Percentiles rank a stretch among this genome's conserved stretches.
Conservation (phyloP, 2,329 filamentous ascomycete species). For the Alternaria sp. region DNA sequence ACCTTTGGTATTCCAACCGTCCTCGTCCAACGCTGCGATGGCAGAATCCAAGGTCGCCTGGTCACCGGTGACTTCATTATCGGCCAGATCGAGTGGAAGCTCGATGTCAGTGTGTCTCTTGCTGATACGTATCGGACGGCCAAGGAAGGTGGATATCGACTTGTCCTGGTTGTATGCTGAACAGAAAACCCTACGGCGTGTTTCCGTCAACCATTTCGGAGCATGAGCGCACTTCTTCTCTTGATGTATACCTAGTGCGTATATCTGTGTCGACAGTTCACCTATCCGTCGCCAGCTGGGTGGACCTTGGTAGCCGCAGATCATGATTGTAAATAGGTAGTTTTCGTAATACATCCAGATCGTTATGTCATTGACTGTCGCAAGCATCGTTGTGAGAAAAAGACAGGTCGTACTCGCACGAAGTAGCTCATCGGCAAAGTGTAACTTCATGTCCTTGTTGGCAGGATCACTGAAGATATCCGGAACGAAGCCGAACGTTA, state of each 20-base stretch:
- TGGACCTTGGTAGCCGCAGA: constrained; percentile 45
- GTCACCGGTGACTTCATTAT: constrained; percentile 33
- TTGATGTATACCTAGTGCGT: constrained; percentile 41
- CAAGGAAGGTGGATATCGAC: constrained; percentile 43
- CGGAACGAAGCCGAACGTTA: constrained; percentile 32
- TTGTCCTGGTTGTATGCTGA: constrained; percentile 42
- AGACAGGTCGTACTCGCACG: constrained; percentile 47
- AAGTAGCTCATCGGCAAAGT: constrained; percentile 40
- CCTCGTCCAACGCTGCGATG: constrained; percentile 27
- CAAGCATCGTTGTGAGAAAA: constrained; percentile 48
- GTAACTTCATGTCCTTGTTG: constrained; percentile 23
- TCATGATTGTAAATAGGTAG: constrained; percentile 44
- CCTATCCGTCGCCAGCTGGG: constrained; percentile 43
- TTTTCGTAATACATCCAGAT: constrained; percentile 47
- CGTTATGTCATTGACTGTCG: constrained; percentile 49
- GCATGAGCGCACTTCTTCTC: constrained; percentile 33
- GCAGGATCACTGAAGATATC: constrained; percentile 27
- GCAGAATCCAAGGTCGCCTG: constrained; percentile 22
- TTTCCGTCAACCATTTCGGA: constrained; percentile 38
- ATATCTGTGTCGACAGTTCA: constrained; percentile 40
- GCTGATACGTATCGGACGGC: constrained; percentile 39
- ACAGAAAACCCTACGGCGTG: constrained; percentile 37
- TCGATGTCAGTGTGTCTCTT: constrained; percentile 39
- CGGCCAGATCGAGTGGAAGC: constrained; percentile 39
- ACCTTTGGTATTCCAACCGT: constrained; percentile 51